Conservation (phyloP, 2,329 filamentous ascomycete species). For the Cordyceps tenuipes region DNA sequence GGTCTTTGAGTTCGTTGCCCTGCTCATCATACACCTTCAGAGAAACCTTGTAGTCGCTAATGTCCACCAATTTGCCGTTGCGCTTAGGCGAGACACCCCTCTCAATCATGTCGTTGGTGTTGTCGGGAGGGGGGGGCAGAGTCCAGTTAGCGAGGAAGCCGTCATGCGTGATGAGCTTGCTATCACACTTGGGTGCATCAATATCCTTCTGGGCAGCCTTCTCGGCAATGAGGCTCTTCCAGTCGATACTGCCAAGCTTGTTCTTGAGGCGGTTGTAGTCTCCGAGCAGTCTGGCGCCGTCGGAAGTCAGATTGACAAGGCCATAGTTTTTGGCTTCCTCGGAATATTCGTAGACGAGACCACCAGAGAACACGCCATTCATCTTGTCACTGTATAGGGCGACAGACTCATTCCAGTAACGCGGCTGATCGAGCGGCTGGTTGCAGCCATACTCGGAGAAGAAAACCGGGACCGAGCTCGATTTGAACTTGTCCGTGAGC, state of each 20-base stretch:
- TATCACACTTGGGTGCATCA: constrained; percentile 53
- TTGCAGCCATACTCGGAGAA: constrained; percentile 81
- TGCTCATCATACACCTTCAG: constrained; percentile 32
- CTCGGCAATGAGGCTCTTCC: constrained; percentile 54
- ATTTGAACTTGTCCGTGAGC: constrained; percentile 56
- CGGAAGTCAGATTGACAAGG: constrained; percentile 53
- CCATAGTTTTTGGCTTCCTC: constrained; percentile 61
- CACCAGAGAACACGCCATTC: constrained; percentile 61
- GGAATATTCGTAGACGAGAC: constrained; percentile 73
- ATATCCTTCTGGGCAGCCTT: constrained; percentile 46
- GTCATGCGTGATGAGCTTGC: constrained; percentile 56
- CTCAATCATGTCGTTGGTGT: constrained; percentile 63
- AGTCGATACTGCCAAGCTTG: constrained; percentile 69
- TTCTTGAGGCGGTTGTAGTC: constrained; percentile 68
- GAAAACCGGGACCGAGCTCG: constrained; percentile 64
- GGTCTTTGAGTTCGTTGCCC: constrained; percentile 33
- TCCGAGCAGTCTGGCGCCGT: constrained; percentile 48
- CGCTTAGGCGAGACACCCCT: constrained; percentile 62
- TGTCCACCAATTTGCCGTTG: constrained; percentile 57
- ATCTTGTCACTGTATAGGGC: constrained; percentile 65
- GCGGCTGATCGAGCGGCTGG: constrained; percentile 45
- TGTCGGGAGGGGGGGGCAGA: constrained; percentile 59
- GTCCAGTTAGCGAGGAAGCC: constrained; percentile 75
- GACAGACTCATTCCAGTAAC: constrained; percentile 67
- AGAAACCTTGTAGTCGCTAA: constrained; percentile 54